Percentiles rank a stretch among this genome's conserved stretches.
These are phyloP conservation scores for Lasiodiplodia gonubiensis DNA, from an alignment of 2,329 filamentous ascomycete genomes.

Conservation along the genomic window DNA sequence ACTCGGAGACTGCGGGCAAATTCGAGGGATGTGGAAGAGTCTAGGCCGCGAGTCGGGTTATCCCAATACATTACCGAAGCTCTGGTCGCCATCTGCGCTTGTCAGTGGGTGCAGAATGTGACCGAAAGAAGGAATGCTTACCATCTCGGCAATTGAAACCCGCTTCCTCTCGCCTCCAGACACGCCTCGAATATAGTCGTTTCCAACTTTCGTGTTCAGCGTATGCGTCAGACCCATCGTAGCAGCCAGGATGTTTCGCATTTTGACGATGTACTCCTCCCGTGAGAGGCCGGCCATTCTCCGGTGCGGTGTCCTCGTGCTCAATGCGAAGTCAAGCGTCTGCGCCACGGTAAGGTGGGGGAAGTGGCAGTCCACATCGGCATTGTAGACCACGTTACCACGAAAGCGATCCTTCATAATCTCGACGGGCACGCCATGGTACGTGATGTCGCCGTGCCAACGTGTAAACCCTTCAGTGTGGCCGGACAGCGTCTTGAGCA, in stretches of 20 bases:
- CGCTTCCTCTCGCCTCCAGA: slow-evolving; percentile 80
- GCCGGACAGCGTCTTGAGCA: slow-evolving; percentile 63
- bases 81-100: slow-evolving; percentile 59
- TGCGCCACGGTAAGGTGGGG: slow-evolving; percentile 77
- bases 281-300: slow-evolving; percentile 64
- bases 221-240: slow-evolving; percentile 77
- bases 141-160: slow-evolving; percentile 79
- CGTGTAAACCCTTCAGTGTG: slow-evolving; percentile 59
- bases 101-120: neutral
- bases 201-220: slow-evolving; percentile 73
- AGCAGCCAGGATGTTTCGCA: slow-evolving; percentile 75
- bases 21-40: slow-evolving; percentile 76
- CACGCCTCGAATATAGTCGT: slow-evolving; percentile 76
- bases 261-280: slow-evolving; percentile 63
- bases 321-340: slow-evolving; percentile 77
- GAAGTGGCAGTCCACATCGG: slow-evolving; percentile 83
- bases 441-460: neutral
- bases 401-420: slow-evolving; percentile 80
- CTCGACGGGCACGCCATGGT: slow-evolving; percentile 64
- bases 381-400: slow-evolving; percentile 85
- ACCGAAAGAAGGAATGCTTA: neutral
- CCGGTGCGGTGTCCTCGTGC: slow-evolving; percentile 68
- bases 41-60: slow-evolving; percentile 75
- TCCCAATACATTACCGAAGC: slow-evolving; percentile 75
- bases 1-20: slow-evolving; percentile 74